Percentiles rank a stretch among this genome's conserved stretches.
Conservation (phyloP, 2,329 filamentous ascomycete species). For the Verticillium tricorpus region DNA sequence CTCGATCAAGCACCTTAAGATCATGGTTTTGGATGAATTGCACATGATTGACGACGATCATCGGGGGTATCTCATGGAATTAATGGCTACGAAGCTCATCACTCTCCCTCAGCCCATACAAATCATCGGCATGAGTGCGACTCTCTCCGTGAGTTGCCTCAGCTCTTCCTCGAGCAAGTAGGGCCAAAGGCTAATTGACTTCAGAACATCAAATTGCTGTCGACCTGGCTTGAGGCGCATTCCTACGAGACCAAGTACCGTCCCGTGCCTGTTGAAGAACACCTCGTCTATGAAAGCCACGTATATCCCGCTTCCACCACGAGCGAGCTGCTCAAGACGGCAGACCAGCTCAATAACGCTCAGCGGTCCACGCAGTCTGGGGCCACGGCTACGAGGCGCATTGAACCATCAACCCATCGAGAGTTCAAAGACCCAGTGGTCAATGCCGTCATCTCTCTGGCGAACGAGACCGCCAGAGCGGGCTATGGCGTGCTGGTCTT, state of each 20-base stretch:
- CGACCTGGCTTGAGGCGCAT: constrained; percentile 65
- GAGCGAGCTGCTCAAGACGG: constrained; percentile 52
- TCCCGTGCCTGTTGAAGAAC: constrained; percentile 71
- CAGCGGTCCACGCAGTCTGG: constrained; percentile 25
- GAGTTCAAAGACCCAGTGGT: constrained; percentile 61
- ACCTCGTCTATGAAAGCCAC: constrained; percentile 66
- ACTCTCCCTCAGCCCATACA: constrained; percentile 63
- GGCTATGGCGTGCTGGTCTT: constrained; percentile 72
- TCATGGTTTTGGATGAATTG: constrained; percentile 72
- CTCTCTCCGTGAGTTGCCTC: constrained; percentile 55
- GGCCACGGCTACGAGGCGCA: constrained; percentile 35
- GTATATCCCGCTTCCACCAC: constrained; percentile 60
- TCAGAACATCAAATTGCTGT: constrained; percentile 66
- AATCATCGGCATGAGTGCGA: constrained; percentile 77
- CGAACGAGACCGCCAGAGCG: constrained; percentile 62
- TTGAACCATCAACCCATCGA: constrained; percentile 53
- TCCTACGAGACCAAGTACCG: constrained; percentile 70
- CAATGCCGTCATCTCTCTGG: constrained; percentile 67
- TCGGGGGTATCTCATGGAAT: constrained; percentile 69
- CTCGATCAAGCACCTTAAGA: constrained; percentile 57
- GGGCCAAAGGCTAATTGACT: background rate
- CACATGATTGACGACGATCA: constrained; percentile 78
- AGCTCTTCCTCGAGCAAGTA: background rate
- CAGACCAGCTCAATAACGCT: constrained; percentile 41
- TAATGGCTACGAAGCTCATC: constrained; percentile 70